phyloP scores from a whole-genome alignment of 257 asterid genomes.

The Perilla frutescens region DNA sequence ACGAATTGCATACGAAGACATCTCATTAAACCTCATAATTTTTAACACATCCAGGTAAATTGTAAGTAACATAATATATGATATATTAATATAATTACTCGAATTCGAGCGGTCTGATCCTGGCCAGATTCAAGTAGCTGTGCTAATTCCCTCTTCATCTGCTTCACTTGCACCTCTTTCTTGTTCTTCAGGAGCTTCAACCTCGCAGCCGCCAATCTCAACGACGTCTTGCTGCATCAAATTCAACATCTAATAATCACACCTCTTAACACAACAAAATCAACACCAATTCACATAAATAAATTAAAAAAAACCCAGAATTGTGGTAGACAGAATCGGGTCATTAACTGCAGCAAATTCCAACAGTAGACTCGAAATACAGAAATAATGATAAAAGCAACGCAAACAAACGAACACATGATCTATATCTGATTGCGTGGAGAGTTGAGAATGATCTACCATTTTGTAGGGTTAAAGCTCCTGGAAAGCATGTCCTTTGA shows the following conservation, averaged over 20 bases:
- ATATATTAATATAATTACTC: constrained; percentile 48
- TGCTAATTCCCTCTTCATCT: constrained; percentile 80
- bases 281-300: constrained; percentile 6
- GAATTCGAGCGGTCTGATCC: constrained; percentile 79
- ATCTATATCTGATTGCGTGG: constrained; percentile 6
- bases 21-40: not conserved
- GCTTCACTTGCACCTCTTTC: constrained; percentile 79
- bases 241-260: constrained; percentile 31
- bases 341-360: not conserved
- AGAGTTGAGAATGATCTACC: constrained; percentile 50
- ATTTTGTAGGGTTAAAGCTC: constrained; percentile 89
- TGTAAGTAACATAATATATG: not conserved
- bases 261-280: constrained; percentile 1
- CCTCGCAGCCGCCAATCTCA: constrained; percentile 76
- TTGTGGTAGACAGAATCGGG: not conserved
- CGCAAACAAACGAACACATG: not conserved
- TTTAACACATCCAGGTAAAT: constrained; percentile 12
- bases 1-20: constrained; percentile 26
- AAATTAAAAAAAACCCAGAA: not conserved
- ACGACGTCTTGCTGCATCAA: constrained; percentile 75
- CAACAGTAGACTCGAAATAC: not conserved
- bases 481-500: constrained; percentile 74
- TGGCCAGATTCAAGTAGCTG: constrained; percentile 84
- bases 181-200: constrained; percentile 81
- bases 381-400: not conserved